Percentiles rank a stretch among this genome's conserved stretches.
phyloP scores from a whole-genome alignment of 805 yeast genomes.

The Pichia occidentalis region DNA sequence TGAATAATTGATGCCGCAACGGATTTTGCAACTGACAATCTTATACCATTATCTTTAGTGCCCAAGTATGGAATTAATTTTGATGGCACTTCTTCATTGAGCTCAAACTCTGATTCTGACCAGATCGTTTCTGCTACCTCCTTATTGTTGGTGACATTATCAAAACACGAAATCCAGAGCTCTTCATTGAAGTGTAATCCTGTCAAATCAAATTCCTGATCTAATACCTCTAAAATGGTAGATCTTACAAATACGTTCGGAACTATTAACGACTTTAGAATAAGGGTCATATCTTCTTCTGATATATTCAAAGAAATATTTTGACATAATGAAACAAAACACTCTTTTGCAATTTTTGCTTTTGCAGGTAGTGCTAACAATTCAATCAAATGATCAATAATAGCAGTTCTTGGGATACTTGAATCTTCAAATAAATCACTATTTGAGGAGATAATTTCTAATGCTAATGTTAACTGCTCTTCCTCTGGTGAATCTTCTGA shows the following conservation, averaged over 20 bases:
- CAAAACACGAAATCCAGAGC: conserved; percentile 73
- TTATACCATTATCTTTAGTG: conserved; percentile 54
- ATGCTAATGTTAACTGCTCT: conserved; percentile 70
- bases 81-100: conserved; percentile 39
- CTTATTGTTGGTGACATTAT: conserved; percentile 55
- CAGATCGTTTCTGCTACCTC: conserved; percentile 76
- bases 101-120: conserved; percentile 61
- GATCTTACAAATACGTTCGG: conserved; percentile 68
- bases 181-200: conserved; percentile 39
- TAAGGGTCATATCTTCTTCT: conserved; percentile 47
- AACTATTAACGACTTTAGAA: conserved; percentile 51
- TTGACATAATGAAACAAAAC: conserved; percentile 71
- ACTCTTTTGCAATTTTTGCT: conserved; percentile 77
- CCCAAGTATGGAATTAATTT: conserved; percentile 46
- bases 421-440: conserved; percentile 61
- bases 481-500: conserved; percentile 83
- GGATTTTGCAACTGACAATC: conserved; percentile 68
- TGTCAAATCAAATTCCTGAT: conserved; percentile 69
- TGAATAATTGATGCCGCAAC: conserved; percentile 49
- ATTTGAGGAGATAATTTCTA: conserved; percentile 68
- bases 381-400: conserved; percentile 55
- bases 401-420: conserved; percentile 60
- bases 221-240: conserved; percentile 75
- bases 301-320: conserved; percentile 60
- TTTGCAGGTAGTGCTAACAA: conserved; percentile 69